phyloP scores from a whole-genome alignment of 306 rosid genomes.

The Sophora flavescens region DNA sequence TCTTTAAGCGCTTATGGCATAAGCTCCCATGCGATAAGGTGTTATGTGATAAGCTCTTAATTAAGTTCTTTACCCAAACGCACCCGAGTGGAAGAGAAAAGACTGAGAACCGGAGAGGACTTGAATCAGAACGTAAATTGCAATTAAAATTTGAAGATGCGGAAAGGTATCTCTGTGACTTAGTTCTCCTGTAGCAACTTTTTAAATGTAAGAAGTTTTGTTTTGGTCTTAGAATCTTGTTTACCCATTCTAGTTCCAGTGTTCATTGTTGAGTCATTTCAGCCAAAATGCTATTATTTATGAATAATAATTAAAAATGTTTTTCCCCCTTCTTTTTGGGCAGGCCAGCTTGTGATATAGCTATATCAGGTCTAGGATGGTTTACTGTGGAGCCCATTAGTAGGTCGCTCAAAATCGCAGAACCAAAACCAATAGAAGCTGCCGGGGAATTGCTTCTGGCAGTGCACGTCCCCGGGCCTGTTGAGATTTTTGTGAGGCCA shows the following conservation, averaged over 20 bases:
- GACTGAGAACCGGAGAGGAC: constrained; percentile 81
- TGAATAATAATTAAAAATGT: neutral
- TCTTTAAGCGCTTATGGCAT: no score
- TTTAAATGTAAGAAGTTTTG: neutral
- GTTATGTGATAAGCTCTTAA: no score
- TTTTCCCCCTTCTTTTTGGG: constrained; percentile 34
- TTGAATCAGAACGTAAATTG: constrained; percentile 71
- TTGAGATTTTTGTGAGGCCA: constrained; percentile 82
- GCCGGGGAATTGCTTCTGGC: constrained; percentile 66
- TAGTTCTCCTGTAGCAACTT: constrained; percentile 17
- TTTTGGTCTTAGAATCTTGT: constrained; percentile 29
- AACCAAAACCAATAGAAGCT: constrained; percentile 38
- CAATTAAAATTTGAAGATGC: constrained; percentile 62
- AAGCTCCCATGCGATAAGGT: no score
- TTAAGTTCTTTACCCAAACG: no score
- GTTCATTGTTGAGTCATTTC: neutral
- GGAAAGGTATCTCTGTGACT: constrained; percentile 56
- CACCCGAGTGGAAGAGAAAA: constrained; percentile 62
- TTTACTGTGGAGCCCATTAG: constrained; percentile 68
- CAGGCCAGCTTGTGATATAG: constrained; percentile 97
- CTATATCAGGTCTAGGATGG: constrained; percentile 98
- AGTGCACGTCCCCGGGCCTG: constrained; percentile 76
- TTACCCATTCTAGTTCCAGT: neutral
- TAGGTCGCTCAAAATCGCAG: constrained; percentile 39
- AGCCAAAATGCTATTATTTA: constrained; percentile 30